These are phyloP conservation scores for Beverwykella pulmonaria DNA, from an alignment of 495 filamentous ascomycete genomes.

Conservation along the genomic window DNA sequence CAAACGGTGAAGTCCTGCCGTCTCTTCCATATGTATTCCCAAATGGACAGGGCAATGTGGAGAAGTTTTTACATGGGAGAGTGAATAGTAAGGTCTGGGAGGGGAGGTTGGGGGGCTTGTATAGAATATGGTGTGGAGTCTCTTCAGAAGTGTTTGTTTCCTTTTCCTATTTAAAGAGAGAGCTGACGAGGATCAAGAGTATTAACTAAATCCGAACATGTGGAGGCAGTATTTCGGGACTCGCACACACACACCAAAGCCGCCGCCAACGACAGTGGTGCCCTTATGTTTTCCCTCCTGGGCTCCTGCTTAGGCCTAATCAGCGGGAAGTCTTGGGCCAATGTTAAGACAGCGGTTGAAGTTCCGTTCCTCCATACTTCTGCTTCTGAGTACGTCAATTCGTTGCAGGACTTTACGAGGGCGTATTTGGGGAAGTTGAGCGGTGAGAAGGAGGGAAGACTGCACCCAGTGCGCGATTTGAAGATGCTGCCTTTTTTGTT, in stretches of 20 bases:
- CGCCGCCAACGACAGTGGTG: conserved; percentile 31
- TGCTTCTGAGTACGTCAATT: background rate
- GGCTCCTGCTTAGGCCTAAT: conserved; percentile 49
- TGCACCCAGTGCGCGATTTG: background rate
- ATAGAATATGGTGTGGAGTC: background rate
- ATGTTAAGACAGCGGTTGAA: background rate
- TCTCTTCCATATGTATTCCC: conserved; percentile 5
- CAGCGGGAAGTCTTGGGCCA: conserved; percentile 38
- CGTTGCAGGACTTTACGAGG: background rate
- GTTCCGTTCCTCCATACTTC: background rate
- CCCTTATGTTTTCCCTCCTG: conserved; percentile 44
- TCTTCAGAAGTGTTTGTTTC: background rate
- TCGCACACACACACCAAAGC: conserved; percentile 24
- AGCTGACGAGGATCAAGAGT: background rate
- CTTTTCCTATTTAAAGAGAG: background rate
- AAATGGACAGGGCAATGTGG: conserved; percentile 13
- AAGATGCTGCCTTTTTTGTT: background rate
- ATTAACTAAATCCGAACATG: background rate
- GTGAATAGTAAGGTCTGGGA: conserved; percentile 6
- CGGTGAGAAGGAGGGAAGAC: background rate
- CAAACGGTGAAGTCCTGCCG: background rate
- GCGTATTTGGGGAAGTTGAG: background rate
- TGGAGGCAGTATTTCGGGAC: conserved; percentile 17
- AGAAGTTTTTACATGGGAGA: background rate
- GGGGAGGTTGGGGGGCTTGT: background rate